A percentile compares a stretch with the other conserved stretches of the same genome.
Evolutionary conservation across 2,329 filamentous ascomycete species (phyloP).

Genomic region (Fusarium denticulatum): DNA sequence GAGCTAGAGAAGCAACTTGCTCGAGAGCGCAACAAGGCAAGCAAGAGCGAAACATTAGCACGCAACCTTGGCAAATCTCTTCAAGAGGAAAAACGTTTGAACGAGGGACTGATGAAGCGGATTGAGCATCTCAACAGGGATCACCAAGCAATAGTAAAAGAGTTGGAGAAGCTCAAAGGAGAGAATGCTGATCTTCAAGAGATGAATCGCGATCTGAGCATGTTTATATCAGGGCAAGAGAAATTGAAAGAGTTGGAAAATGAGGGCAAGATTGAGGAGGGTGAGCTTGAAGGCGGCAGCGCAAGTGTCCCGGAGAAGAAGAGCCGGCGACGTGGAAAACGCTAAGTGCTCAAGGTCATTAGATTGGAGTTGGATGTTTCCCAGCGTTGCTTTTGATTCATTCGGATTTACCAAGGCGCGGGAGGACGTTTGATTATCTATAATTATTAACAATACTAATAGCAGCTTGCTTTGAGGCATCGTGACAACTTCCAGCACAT

Average conservation of each 20-base stretch:
- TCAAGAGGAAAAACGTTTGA: constrained; percentile 88
- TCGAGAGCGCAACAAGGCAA: constrained; percentile 73
- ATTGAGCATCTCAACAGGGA: constrained; percentile 79
- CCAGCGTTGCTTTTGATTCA: background rate
- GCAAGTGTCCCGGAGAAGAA: constrained; percentile 72
- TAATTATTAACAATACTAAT: background rate
- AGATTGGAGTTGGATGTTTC: background rate
- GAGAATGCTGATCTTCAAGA: constrained; percentile 82
- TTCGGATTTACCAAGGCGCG: background rate
- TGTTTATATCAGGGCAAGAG: constrained; percentile 87
- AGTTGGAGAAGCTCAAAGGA: constrained; percentile 64
- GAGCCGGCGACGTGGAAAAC: constrained; percentile 62
- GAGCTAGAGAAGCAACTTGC: constrained; percentile 77
- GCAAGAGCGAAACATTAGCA: constrained; percentile 79
- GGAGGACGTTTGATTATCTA: background rate
- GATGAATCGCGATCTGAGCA: constrained; percentile 85
- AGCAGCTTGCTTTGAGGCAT: background rate
- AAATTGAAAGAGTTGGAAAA: constrained; percentile 78
- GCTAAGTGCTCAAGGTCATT: background rate
- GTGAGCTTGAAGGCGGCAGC: constrained; percentile 79
- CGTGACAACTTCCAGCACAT: background rate
- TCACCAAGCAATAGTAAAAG: constrained; percentile 64
- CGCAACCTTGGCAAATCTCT: constrained; percentile 78
- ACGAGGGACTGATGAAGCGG: constrained; percentile 81
- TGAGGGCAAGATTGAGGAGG: constrained; percentile 66